These are phyloP conservation scores for slime mould (Dictyostelium discoideum) DNA, from an alignment of 78 protist species.

Conservation along the genomic window DNA sequence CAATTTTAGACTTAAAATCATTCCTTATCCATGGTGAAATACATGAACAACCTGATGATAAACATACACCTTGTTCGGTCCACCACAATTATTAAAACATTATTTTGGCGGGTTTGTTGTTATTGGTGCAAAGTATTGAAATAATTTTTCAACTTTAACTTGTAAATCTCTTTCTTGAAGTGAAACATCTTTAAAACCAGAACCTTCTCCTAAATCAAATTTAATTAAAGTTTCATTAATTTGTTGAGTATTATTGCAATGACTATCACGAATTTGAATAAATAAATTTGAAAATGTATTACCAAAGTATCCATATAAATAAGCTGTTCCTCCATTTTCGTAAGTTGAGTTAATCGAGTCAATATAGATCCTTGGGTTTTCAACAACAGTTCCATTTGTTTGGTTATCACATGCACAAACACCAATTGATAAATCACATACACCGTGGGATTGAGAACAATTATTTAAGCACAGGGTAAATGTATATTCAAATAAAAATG, in stretches of 20 bases:
- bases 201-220: not conserved
- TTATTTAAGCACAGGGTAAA: no score
- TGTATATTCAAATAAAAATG: no score
- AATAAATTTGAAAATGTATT: not conserved
- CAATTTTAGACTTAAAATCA: no score
- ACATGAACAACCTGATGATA: no score
- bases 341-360: not conserved
- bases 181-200: not conserved
- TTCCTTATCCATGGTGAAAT: no score
- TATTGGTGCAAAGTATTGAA: no score
- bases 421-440: not conserved
- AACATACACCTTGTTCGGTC: no score
- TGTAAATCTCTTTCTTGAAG: not conserved
- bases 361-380: not conserved
- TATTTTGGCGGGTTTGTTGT: no score
- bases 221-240: not conserved
- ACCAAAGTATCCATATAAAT: not conserved
- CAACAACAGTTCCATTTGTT: not conserved
- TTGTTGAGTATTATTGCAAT: not conserved
- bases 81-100: no score
- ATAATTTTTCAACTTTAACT: no score
- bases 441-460: not conserved
- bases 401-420: not conserved
- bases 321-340: not conserved
- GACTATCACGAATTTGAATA: not conserved